A percentile compares a stretch with the other conserved stretches of the same genome.
phyloP scores from a whole-genome alignment of 805 yeast species.

The Middelhovenomyces tepae region DNA sequence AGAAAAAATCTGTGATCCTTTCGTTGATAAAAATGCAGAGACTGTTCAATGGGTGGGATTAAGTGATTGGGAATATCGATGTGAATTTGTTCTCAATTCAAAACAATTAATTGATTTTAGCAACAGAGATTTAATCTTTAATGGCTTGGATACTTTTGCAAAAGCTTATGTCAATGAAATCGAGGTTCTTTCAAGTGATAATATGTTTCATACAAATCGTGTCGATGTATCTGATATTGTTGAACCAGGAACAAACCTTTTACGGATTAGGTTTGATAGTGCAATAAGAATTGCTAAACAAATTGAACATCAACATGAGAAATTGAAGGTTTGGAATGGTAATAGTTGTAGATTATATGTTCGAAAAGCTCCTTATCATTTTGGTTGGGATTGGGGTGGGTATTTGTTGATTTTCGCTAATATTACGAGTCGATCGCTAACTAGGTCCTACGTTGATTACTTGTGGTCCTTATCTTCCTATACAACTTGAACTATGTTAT shows the following conservation, averaged over 20 bases:
- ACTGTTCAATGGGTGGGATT: conserved; percentile 44
- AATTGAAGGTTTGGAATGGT: conserved; percentile 32
- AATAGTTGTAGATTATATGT: conserved; percentile 36
- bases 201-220: conserved; percentile 32
- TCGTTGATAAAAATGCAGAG: conserved; percentile 35
- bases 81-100: conserved; percentile 15
- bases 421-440: no score
- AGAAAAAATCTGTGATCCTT: conserved; percentile 38
- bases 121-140: conserved; percentile 26
- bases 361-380: conserved; percentile 46
- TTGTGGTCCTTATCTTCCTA: conserved; percentile 38
- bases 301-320: conserved; percentile 28
- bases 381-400: conserved; percentile 59
- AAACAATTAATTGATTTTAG: not conserved
- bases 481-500: conserved; percentile 24
- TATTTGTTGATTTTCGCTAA: no score
- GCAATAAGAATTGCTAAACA: conserved; percentile 30
- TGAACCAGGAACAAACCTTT: conserved; percentile 22
- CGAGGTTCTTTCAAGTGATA: conserved; percentile 28
- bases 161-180: conserved; percentile 31
- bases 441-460: conserved; percentile 35
- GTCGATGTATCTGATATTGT: conserved; percentile 22
- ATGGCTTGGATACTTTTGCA: conserved; percentile 36
- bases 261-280: conserved; percentile 32
- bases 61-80: conserved; percentile 40